Base-by-base conservation (phyloP, 345 rosid genomes). In the Citrus sp. region DNA sequence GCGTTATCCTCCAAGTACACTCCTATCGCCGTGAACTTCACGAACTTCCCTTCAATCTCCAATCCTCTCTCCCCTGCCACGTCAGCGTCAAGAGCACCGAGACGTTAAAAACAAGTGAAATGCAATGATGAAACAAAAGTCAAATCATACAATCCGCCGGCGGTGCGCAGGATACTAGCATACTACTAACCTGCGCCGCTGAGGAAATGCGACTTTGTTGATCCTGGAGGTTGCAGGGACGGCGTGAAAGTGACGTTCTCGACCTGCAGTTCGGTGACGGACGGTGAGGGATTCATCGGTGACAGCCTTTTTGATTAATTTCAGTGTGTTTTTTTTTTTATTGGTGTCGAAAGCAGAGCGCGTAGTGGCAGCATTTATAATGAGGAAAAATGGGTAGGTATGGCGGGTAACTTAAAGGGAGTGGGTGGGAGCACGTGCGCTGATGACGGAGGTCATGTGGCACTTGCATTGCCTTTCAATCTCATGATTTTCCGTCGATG, bases 11-110 rank as follows among this genome's bases (percentile, higher is more conserved):
- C 94, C 46, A 95, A 74, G 86, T 93, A 95, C 4, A 95, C 91
- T 5, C 91, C 98, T 10, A 95, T 92, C 58, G 93, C 89, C 35
- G 98, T 95, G 88, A 93, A 88, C 83, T 89, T 87, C 3, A 90
- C 58, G 78, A 92, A 92, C 58, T 87, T 90, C n/a, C 97, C 99
- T 67, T 90, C 80, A 3, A 92, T 89, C 6, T 95, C 89, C 70
- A 92, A 70, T 7, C 94, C 97, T 83, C 96, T 88, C n/a, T 46
- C 94, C 59, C 99, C 99, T 92, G 85, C 75, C 79, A 66, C 70
- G 58, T 32, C 61, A 42, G 67, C 0, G 16, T 12, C 54, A 8
- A 42, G n/a, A 25, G 54, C 21, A 8, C 6, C 34, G 35, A 21
- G 59, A 4, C 6, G 27, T 59, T 62, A 62, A 30, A 28, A n/a